phyloP scores from a whole-genome alignment of 345 rosid genomes.

The Erucastrum elatum region DNA sequence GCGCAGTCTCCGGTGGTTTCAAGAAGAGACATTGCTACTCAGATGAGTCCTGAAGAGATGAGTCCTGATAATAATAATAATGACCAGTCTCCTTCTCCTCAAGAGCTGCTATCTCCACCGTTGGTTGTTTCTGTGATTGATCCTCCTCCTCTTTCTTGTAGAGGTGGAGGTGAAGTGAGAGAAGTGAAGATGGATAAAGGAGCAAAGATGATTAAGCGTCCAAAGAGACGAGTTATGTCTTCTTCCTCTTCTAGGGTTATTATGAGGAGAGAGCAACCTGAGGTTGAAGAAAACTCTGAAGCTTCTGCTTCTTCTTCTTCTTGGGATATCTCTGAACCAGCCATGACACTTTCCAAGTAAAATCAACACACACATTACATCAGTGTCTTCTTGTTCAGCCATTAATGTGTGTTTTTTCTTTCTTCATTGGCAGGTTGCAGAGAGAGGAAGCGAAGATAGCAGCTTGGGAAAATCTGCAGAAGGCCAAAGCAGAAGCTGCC shows the following conservation, averaged over 20 bases:
- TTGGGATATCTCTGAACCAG: slow-evolving; percentile 64
- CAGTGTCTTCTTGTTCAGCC: background rate
- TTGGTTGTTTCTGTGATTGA: slow-evolving; percentile 43
- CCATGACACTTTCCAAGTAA: slow-evolving; percentile 66
- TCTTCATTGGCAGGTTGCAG: slow-evolving; percentile 50
- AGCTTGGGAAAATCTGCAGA: slow-evolving; percentile 97
- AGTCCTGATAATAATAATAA: slow-evolving; percentile 13
- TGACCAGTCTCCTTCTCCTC: slow-evolving; percentile 52
- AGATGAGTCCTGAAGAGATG: slow-evolving; percentile 73
- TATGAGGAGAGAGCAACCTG: slow-evolving; percentile 48
- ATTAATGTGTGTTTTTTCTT: background rate
- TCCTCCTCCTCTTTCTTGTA: slow-evolving; percentile 35
- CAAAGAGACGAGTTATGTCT: slow-evolving; percentile 48
- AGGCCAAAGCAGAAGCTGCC: slow-evolving; percentile 98
- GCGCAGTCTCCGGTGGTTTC: slow-evolving; percentile 50
- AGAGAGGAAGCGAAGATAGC: slow-evolving; percentile 90
- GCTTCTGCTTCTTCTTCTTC: slow-evolving; percentile 46
- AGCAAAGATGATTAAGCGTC: slow-evolving; percentile 57
- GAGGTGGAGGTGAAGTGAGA: slow-evolving; percentile 52
- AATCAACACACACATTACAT: background rate
- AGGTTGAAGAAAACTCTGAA: slow-evolving; percentile 42
- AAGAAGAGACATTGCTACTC: slow-evolving; percentile 88
- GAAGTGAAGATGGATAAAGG: slow-evolving; percentile 81
- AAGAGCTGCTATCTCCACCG: slow-evolving; percentile 43
- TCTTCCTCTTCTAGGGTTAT: slow-evolving; percentile 22